phyloP scores from a whole-genome alignment of 345 rosid genomes.

The Eucalyptus viminalis region DNA sequence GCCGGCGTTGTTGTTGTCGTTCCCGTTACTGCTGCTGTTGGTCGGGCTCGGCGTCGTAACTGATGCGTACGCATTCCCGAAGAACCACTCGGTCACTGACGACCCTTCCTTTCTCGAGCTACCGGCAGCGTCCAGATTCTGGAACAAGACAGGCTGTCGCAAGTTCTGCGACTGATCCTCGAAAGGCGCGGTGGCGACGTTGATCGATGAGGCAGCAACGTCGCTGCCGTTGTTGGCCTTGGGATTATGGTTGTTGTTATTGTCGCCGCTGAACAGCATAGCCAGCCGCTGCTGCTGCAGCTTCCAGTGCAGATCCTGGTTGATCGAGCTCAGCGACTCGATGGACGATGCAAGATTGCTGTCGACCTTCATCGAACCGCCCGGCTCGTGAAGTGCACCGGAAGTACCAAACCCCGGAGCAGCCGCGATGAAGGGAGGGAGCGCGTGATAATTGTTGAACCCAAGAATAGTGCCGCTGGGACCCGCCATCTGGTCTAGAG shows the following conservation, averaged over 20 bases:
- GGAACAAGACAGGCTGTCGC: conserved; percentile 49
- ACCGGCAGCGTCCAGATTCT: conserved; percentile 39
- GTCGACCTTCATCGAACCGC: conserved; percentile 38
- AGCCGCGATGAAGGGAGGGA: conserved; percentile 7
- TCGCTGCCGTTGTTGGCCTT: background rate
- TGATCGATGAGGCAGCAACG: background rate
- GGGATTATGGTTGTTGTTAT: background rate
- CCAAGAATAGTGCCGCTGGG: conserved; percentile 18
- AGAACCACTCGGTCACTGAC: conserved; percentile 55
- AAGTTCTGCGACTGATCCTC: conserved; percentile 30
- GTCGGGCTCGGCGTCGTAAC: conserved; percentile 14
- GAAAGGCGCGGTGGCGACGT: background rate
- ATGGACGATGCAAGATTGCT: conserved; percentile 71
- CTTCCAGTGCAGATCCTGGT: conserved; percentile 93
- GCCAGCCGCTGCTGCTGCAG: conserved; percentile 84
- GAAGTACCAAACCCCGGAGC: background rate
- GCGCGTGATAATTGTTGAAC: conserved; percentile 19
- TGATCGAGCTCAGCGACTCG: conserved; percentile 76
- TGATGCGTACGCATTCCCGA: conserved; percentile 39
- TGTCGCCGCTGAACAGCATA: conserved; percentile 39
- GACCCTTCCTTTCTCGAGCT: conserved; percentile 20
- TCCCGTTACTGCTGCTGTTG: conserved; percentile 9
- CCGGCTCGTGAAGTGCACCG: conserved; percentile 22
- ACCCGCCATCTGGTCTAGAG: background rate
- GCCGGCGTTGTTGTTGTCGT: background rate